Base-by-base conservation (phyloP, 106 monocot genomes). In the Dendrobium huoshanense region DNA sequence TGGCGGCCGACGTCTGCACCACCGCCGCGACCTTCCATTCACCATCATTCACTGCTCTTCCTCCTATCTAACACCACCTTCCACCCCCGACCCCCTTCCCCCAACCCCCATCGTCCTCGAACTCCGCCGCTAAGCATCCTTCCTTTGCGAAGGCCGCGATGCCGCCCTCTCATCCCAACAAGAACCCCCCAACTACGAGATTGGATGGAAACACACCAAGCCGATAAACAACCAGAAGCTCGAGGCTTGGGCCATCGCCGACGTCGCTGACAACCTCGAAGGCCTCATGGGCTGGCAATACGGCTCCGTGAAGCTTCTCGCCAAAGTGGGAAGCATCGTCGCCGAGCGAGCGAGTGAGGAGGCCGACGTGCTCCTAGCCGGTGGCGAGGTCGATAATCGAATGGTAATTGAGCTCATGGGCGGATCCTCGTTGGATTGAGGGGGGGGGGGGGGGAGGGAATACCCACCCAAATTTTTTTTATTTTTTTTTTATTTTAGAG, bases 121-220 rank as follows among this genome's bases (percentile, higher is more conserved):
- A 54, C n/a, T 61, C 75, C 80, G 82, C 17, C 67, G 81, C 77
- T 79, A 79, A 59, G 81, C 87, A 4, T 67, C 77, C 11, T 87
- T 87, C 83, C 41, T 81, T 49, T 77, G 65, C 33, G 79, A 83
- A 29, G 42, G 55, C 13, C 78, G 77, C 9, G 49, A 61, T 9
- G 25, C 84, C 13, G 49, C 82, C 41, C 45, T 93, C 55, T 44
- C 27, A 27, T 29, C 80, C 55, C 81, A 43, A 15, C 81, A 75
- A 15, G 92, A 96, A 67, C 95, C 93, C 4, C 95, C 95, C 3
- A 91, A 96, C 87, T 86, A 83, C 78, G 85, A 96, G 79, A 91
- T 96, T 55, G 91, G 95, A 8, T 95, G 95, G 95, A 95, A 92
- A 78, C 80, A 92, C 2, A 95, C 92, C 22, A 95, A 92, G 75